A percentile compares a stretch with the other conserved stretches of the same genome.
Evolutionary conservation across 192 early-diverging fungal genomes (phyloP).

Genomic region (Kappamyces sp.): DNA sequence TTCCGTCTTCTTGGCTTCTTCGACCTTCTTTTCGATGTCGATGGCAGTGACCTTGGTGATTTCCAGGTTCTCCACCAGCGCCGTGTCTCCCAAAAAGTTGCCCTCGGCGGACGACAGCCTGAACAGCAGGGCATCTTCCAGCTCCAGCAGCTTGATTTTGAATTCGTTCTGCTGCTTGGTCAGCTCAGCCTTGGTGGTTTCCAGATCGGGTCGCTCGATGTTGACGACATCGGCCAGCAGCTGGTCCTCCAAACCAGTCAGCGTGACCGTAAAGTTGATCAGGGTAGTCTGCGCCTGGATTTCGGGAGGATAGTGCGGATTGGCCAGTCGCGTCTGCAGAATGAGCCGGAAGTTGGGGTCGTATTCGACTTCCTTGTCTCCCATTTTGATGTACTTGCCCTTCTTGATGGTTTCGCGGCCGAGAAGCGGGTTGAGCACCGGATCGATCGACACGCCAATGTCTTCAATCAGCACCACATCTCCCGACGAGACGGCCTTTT

Average conservation of each 20-base stretch:
- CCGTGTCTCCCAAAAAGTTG: constrained; percentile 62
- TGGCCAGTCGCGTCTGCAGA: constrained; percentile 54
- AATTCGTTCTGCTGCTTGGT: constrained; percentile 68
- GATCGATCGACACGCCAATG: constrained; percentile 54
- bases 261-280: constrained; percentile 64
- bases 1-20: constrained; percentile 60
- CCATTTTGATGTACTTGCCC: constrained; percentile 60
- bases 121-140: constrained; percentile 57
- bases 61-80: constrained; percentile 60
- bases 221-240: constrained; percentile 63
- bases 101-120: constrained; percentile 57
- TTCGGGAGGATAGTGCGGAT: constrained; percentile 64
- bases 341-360: constrained; percentile 57
- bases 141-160: constrained; percentile 57
- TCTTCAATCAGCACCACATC: constrained; percentile 60
- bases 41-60: constrained; percentile 58
- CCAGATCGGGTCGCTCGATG: constrained; percentile 60
- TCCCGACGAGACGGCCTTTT: constrained; percentile 56
- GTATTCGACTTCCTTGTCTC: constrained; percentile 67
- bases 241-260: constrained; percentile 60
- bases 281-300: constrained; percentile 63
- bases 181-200: constrained; percentile 56
- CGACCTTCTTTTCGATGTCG: constrained; percentile 60
- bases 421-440: constrained; percentile 56
- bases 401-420: constrained; percentile 65